These are phyloP conservation scores for Xylaria sp. DNA, from an alignment of 2,329 filamentous ascomycete species.

Conservation along the genomic window DNA sequence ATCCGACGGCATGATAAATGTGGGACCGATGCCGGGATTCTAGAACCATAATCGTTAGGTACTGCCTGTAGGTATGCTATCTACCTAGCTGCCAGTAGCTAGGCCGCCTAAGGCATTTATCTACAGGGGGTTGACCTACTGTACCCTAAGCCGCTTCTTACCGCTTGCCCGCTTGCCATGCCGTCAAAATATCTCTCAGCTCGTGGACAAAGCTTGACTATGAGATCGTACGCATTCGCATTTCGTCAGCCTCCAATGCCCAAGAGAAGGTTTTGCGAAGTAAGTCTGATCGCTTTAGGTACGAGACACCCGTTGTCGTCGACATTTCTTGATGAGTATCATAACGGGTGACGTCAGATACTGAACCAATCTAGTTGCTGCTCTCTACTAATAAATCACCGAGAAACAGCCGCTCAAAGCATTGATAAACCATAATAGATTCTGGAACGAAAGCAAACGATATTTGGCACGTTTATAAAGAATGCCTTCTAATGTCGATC, in stretches of 20 bases:
- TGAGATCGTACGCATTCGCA: not conserved
- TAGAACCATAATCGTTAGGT: not conserved
- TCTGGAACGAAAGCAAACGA: not conserved
- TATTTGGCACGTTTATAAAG: slow-evolving; percentile 9
- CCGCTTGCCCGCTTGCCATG: slow-evolving; percentile 13
- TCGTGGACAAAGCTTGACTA: slow-evolving; percentile 2
- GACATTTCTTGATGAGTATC: not conserved
- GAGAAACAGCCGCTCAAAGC: not conserved
- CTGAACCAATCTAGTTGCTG: slow-evolving; percentile 2
- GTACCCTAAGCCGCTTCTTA: slow-evolving; percentile 25
- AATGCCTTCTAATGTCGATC: slow-evolving; percentile 66
- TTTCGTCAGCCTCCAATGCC: not conserved
- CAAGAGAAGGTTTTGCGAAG: not conserved
- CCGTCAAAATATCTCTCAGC: not conserved
- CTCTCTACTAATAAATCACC: not conserved
- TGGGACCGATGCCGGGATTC: slow-evolving; percentile 27
- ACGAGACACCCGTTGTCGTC: not conserved
- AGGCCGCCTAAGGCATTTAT: not conserved
- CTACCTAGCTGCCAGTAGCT: not conserved
- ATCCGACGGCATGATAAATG: slow-evolving; percentile 20
- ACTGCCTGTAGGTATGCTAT: not conserved
- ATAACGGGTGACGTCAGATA: slow-evolving; percentile 24
- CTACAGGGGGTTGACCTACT: slow-evolving; percentile 31
- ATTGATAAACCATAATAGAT: not conserved
- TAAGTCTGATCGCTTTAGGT: not conserved